Conservation (phyloP, 164 flowering plant genomes). For the Hamamelis virginiana region DNA sequence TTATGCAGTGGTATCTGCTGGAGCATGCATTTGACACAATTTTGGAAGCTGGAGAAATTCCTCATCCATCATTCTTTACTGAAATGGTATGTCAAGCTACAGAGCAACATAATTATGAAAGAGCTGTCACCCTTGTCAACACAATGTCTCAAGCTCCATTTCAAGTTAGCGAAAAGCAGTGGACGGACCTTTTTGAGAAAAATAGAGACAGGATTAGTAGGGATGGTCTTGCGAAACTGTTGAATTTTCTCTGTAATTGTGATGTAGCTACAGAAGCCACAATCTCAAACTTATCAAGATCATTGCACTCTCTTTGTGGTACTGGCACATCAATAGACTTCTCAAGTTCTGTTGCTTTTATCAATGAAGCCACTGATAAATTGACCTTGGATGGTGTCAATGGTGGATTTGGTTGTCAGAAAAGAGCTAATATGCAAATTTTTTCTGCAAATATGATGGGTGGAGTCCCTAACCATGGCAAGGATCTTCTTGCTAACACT, state of each 20-base stretch:
- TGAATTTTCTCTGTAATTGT: constrained; percentile 29
- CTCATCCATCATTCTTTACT: constrained; percentile 51
- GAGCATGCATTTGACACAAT: constrained; percentile 85
- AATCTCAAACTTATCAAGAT: constrained; percentile 44
- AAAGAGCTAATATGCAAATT: background rate
- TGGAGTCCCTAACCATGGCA: background rate
- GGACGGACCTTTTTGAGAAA: constrained; percentile 57
- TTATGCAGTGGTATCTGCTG: constrained; percentile 63
- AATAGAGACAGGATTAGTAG: constrained; percentile 38
- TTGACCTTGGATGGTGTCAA: background rate
- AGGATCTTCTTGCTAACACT: constrained; percentile 2
- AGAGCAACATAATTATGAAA: constrained; percentile 40
- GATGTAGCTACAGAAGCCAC: constrained; percentile 45
- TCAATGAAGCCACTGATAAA: background rate
- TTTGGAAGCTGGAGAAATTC: constrained; percentile 83
- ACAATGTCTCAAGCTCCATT: constrained; percentile 70
- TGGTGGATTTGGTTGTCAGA: background rate
- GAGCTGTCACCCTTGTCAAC: constrained; percentile 52
- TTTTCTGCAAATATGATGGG: constrained; percentile 5
- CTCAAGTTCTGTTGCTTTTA: constrained; percentile 6
- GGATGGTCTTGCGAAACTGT: constrained; percentile 39
- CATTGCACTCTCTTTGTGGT: constrained; percentile 49
- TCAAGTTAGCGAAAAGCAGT: constrained; percentile 64
- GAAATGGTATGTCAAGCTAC: constrained; percentile 71
- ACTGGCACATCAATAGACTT: constrained; percentile 10